Evolutionary conservation across 257 asterid species (phyloP).

Genomic region (Penstemon barbatus): DNA sequence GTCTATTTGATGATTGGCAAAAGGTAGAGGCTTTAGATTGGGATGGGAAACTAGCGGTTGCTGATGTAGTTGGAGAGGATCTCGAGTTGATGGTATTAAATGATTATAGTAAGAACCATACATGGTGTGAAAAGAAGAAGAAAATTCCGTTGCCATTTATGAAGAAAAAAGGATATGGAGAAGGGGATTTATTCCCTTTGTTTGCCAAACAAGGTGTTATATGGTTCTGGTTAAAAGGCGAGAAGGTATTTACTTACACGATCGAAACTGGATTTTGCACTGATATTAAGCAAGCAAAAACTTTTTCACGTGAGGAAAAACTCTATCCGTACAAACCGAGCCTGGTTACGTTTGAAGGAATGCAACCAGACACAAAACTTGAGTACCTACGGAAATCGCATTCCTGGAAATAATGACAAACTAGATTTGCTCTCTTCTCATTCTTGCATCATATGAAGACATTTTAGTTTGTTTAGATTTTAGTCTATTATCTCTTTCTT

Average conservation of each 20-base stretch:
- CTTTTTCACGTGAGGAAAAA: too few relatives aligned
- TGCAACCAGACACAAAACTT: conserved; percentile 19
- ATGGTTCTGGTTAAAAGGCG: conserved; percentile 30
- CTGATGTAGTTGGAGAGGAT: neutral
- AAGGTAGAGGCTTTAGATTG: conserved; percentile 14
- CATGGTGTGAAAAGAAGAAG: conserved; percentile 28
- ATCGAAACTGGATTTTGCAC: neutral
- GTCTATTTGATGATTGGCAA: neutral
- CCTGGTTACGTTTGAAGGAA: conserved; percentile 30
- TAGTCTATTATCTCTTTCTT: too few relatives aligned
- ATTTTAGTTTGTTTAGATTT: too few relatives aligned
- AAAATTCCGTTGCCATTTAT: conserved; percentile 27
- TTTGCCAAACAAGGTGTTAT: conserved; percentile 17
- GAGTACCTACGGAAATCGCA: too few relatives aligned
- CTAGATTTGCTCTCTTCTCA: too few relatives aligned
- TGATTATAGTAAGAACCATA: conserved; percentile 27
- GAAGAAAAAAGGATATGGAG: neutral
- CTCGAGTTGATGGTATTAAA: conserved; percentile 32
- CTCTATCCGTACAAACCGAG: conserved; percentile 20
- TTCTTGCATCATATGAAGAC: too few relatives aligned
- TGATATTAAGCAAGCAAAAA: neutral
- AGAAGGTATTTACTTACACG: conserved; percentile 5
- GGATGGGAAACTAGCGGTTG: conserved; percentile 37
- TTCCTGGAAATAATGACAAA: too few relatives aligned
- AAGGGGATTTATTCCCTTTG: conserved; percentile 1